Base-by-base conservation (phyloP, 2,329 filamentous ascomycete genomes). In the Scytalidium sp. region DNA sequence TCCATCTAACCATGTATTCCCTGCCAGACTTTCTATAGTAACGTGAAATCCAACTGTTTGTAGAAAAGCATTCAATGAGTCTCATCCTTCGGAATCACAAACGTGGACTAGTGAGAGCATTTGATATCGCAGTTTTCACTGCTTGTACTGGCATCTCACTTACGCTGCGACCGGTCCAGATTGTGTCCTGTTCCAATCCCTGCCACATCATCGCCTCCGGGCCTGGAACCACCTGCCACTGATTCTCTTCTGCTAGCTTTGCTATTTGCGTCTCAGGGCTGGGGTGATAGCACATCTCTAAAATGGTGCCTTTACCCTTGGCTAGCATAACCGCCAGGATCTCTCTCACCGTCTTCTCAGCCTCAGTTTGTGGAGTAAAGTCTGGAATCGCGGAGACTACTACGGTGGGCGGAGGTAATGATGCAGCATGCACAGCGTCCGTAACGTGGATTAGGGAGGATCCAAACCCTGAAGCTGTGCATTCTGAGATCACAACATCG, bases 341-440 rank as follows among this genome's bases (percentile, higher is more conserved):
- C 15, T 44, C 49, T 19, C 88, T 72, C 3, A 85, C 81, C 40
- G 73, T 70, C 22, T 75, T 71, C 72, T 94, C 88, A 22, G 76
- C 78, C 2, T 73, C 67, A 0, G 83, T 86, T 59, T 74, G 74
- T 1, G 89, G 88, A n/a, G 83, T 75, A 57, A 88, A 84, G 67
- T 94, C 85, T 0, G 89, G 89, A 13, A 94, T 82, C 52, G 87
- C 90, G 1, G 85, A 80, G 2, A 92, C 84, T 2, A 90, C 80
- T 0, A 86, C 84, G 0, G 81, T 84, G 0, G 87, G 84, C 0
- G 73, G 73, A 45, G 80, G 76, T 0, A 90, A 69, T 0, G 53
- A 52, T 41, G 72, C 61, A 0, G 86, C 88, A 62, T 90, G 75
- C n/a, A 74, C 71, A 0, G 80, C 74, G 1, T 78, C 81, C 2